Evolutionary conservation across 2,329 filamentous ascomycete species (phyloP).

Genomic region (Chlorencoelia australis): DNA sequence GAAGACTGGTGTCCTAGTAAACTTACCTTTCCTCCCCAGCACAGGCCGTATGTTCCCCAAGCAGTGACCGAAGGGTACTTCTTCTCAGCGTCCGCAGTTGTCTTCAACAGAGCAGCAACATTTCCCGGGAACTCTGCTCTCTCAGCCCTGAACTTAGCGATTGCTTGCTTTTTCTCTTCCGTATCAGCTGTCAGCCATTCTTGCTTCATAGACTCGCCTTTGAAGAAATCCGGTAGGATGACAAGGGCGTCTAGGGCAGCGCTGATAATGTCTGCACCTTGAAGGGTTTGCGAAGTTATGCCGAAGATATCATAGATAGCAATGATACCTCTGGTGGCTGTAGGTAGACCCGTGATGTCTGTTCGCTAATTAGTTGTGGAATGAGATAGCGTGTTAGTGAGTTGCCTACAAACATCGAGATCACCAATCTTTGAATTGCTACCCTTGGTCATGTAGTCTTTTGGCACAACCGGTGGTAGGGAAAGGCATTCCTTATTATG

Average conservation of each 20-base stretch:
- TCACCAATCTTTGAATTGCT: no score
- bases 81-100: constrained; percentile 29
- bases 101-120: constrained; percentile 11
- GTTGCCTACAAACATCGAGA: not conserved
- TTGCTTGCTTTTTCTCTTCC: constrained; percentile 42
- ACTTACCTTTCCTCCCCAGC: constrained; percentile 24
- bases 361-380: no score
- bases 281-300: constrained; percentile 57
- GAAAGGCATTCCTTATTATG: no score
- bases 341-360: no score
- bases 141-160: constrained; percentile 7
- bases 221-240: constrained; percentile 86
- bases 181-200: constrained; percentile 37
- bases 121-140: constrained; percentile 6
- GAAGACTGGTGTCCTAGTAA: not conserved
- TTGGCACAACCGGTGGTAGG: no score
- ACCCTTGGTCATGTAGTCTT: no score
- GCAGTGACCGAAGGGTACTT: constrained; percentile 44
- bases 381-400: no score
- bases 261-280: constrained; percentile 57
- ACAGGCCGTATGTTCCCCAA: constrained; percentile 21
- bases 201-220: constrained; percentile 42
- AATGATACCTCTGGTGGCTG: no score
- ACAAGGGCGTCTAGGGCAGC: constrained; percentile 47
- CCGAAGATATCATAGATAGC: constrained; percentile 55